These are phyloP conservation scores for Elongisporangium senticosum DNA, from an alignment of 352 stramenopile species.

Conservation along the genomic window DNA sequence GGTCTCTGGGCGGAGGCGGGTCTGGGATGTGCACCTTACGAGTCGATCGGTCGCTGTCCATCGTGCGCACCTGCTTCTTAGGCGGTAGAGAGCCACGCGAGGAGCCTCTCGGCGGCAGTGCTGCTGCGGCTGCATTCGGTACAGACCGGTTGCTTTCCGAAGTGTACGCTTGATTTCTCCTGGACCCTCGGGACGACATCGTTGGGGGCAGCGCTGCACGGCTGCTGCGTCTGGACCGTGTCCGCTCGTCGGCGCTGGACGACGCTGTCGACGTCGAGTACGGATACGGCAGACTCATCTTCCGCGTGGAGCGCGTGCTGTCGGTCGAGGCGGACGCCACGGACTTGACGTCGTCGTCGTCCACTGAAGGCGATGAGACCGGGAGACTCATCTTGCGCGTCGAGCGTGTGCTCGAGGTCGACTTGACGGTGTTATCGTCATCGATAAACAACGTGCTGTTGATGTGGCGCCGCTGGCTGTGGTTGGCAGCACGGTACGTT, in stretches of 20 bases:
- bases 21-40: neutral
- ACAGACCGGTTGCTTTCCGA: neutral
- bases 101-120: neutral
- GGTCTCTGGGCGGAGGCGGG: neutral
- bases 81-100: neutral
- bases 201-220: neutral
- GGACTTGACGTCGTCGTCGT: neutral
- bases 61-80: neutral
- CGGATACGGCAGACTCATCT: neutral
- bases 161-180: neutral
- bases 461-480: neutral
- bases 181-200: neutral
- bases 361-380: neutral
- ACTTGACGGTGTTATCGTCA: neutral
- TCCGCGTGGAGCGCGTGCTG: conserved; percentile 6
- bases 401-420: neutral
- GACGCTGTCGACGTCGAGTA: neutral
- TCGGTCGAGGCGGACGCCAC: conserved; percentile 1
- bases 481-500: neutral
- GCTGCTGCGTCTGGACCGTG: neutral
- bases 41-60: conserved; percentile 4
- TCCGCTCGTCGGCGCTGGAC: neutral
- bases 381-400: neutral
- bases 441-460: neutral
- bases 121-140: neutral